Evolutionary conservation across 768 basidiomycete genomes (phyloP).

Genomic region (Cantharellus anzutake): DNA sequence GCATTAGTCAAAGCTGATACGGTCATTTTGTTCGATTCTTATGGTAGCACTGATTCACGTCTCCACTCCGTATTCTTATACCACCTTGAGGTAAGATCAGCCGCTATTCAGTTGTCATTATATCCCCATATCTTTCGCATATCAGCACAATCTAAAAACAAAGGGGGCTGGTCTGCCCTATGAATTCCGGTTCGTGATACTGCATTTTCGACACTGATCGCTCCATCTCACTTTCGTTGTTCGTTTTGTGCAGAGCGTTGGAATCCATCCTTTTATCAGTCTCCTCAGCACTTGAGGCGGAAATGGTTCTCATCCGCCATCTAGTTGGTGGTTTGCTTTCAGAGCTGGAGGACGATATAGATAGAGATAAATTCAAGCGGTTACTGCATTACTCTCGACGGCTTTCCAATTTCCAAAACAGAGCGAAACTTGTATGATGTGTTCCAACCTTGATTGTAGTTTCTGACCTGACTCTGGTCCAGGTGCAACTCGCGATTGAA

Average conservation of each 20-base stretch:
- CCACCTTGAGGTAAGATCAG: constrained; percentile 49
- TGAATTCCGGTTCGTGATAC: constrained; percentile 53
- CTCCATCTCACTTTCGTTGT: neutral
- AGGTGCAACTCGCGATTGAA: constrained; percentile 81
- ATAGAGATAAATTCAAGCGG: constrained; percentile 83
- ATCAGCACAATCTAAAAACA: constrained; percentile 64
- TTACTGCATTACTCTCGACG: constrained; percentile 83
- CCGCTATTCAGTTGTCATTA: neutral
- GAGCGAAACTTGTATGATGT: constrained; percentile 54
- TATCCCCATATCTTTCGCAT: neutral
- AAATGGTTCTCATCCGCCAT: constrained; percentile 86
- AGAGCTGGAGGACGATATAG: constrained; percentile 89
- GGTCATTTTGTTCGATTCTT: constrained; percentile 82
- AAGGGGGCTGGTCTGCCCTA: constrained; percentile 57
- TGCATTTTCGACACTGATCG: constrained; percentile 9
- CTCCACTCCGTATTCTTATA: constrained; percentile 78
- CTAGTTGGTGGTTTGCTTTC: constrained; percentile 79
- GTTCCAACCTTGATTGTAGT: neutral
- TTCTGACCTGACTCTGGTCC: constrained; percentile 5
- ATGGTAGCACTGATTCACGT: constrained; percentile 69
- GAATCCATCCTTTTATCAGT: constrained; percentile 88
- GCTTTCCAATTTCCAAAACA: constrained; percentile 73
- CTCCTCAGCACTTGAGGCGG: constrained; percentile 81
- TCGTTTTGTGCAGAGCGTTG: constrained; percentile 41
- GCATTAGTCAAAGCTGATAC: constrained; percentile 87